A percentile compares a stretch with the other conserved stretches of the same genome.
Conservation (phyloP, 164 flowering plant genomes). For the Aristolochia fimbriata region DNA sequence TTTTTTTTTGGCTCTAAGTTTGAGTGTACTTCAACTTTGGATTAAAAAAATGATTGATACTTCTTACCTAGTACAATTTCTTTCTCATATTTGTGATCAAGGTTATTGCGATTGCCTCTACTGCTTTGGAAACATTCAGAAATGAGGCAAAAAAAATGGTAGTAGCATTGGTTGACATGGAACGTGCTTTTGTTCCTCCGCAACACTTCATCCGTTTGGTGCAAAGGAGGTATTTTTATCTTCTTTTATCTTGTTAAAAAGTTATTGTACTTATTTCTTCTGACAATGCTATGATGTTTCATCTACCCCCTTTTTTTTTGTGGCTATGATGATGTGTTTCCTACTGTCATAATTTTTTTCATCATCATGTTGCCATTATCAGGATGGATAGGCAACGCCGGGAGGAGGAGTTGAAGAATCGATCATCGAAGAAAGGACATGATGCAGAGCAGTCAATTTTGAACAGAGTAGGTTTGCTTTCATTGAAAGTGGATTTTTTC, state of each 20-base stretch:
- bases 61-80: not conserved
- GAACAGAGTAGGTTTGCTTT: conserved; percentile 47
- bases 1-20: too few species aligned
- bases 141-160: conserved; percentile 97
- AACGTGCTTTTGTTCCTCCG: conserved; percentile 98
- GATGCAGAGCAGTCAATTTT: conserved; percentile 79
- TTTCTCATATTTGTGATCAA: conserved; percentile 10
- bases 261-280: too few species aligned
- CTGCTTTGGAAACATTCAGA: conserved; percentile 82
- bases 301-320: not conserved
- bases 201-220: conserved; percentile 97
- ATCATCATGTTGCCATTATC: conserved; percentile 1
- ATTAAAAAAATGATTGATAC: too few species aligned
- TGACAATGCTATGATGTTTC: not conserved
- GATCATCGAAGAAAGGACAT: conserved; percentile 64
- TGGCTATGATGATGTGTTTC: not conserved
- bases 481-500: too few species aligned
- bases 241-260: not conserved
- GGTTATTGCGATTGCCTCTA: conserved; percentile 84
- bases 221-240: conserved; percentile 67
- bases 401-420: conserved; percentile 72
- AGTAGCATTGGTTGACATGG: conserved; percentile 97
- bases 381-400: conserved; percentile 99
- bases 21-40: too few species aligned
- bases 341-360: not conserved